Base-by-base conservation (phyloP, 2,329 filamentous ascomycete species). In the Cryoendolithus antarcticus region DNA sequence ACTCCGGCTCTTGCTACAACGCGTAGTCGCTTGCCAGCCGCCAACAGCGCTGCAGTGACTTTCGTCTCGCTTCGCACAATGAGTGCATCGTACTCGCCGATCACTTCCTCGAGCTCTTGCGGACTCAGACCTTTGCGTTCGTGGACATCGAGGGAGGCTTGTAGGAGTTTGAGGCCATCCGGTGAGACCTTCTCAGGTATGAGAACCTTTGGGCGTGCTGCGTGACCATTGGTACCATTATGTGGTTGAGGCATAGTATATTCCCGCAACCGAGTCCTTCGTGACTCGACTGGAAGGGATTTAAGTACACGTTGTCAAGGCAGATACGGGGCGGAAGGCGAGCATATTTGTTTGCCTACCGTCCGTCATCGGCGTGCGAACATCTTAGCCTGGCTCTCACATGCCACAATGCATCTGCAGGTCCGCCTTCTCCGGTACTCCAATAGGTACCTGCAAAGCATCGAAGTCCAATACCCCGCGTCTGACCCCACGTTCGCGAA, bases 11-110 rank as follows among this genome's bases (percentile, higher is more conserved):
- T 70, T 2, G 82, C 84, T 13, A 91, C 82, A 6, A 89, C 83
- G 48, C 81, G 80, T 37, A 89, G 69, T 43, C 75, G 80, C 48
- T 68, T 73, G 7, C 75, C 82, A 1, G 77, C 78, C 9, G 66
- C 61, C 9, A 89, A 68, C 1, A 89, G 68, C 2, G 71, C 64
- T 0, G 79, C 71, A 0, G 80, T 88, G 44, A 89, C 82, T 54
- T 86, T 82, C 2, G 83, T 89, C 61, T 86, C 83, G 30, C 82
- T 88, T 2, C 83, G 77, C 31, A 89, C 77, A 44, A 89, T 82
- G 37, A 89, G 69, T 12, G 80, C 84, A 35, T 86, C 75, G 58
- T 88, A 88, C 13, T 71, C 64, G 0, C 76, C 72, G 41, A 89
- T 86, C 42, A 80, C 69, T n/a, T 63, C 48, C 32, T 78, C 60